Percentiles rank a stretch among this genome's conserved stretches.
Conservation (phyloP, 1,284 basidiomycete genomes). For the Trametes versicolor region DNA sequence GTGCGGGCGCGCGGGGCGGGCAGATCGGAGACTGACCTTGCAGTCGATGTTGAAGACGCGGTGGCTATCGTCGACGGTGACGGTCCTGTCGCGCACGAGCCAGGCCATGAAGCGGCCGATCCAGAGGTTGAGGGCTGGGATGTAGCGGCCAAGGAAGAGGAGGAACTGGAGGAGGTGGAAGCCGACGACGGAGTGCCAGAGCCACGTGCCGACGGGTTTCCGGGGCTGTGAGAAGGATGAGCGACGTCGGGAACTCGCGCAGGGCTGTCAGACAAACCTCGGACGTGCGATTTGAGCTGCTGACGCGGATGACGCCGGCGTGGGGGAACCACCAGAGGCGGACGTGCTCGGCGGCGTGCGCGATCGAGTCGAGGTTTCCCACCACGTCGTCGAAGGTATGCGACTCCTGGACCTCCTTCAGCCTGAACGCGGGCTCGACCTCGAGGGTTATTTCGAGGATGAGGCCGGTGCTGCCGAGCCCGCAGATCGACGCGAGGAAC, state of each 20-base stretch:
- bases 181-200: slow-evolving; percentile 74
- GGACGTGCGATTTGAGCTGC: slow-evolving; percentile 77
- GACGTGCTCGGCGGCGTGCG: slow-evolving; percentile 82
- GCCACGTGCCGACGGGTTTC: slow-evolving; percentile 66
- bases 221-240: slow-evolving; percentile 49
- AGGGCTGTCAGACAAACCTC: slow-evolving; percentile 59
- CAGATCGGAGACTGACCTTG: slow-evolving; percentile 54
- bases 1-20: not conserved
- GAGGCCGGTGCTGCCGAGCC: slow-evolving; percentile 93
- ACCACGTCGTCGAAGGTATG: slow-evolving; percentile 74
- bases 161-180: slow-evolving; percentile 85
- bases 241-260: not conserved
- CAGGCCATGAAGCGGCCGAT: slow-evolving; percentile 67
- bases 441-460: slow-evolving; percentile 84
- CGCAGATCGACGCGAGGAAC: slow-evolving; percentile 93
- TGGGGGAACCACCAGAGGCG: slow-evolving; percentile 97
- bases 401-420: slow-evolving; percentile 82
- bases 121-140: slow-evolving; percentile 63
- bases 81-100: slow-evolving; percentile 60
- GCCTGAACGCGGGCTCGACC: slow-evolving; percentile 85
- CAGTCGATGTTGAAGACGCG: slow-evolving; percentile 88
- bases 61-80: slow-evolving; percentile 78
- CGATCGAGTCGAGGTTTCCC: slow-evolving; percentile 64
- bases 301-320: slow-evolving; percentile 77
- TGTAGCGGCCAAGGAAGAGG: slow-evolving; percentile 75